Conservation (phyloP, 2,329 filamentous ascomycete species). For the Cercospora nicotianae region DNA sequence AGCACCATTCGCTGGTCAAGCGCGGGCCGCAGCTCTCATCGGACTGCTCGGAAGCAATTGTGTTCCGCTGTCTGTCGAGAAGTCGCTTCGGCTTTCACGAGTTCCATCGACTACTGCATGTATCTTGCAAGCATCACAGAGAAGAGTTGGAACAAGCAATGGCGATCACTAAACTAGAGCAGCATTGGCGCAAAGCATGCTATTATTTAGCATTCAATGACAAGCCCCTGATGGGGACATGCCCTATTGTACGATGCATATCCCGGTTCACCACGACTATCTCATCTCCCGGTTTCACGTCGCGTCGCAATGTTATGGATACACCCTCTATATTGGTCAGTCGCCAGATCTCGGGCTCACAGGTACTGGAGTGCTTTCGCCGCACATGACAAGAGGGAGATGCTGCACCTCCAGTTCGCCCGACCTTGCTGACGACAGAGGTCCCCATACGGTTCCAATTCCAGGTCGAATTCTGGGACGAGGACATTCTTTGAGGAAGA, state of each 20-base stretch:
- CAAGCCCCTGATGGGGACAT: not conserved
- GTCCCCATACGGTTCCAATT: not conserved
- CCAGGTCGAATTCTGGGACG: not conserved
- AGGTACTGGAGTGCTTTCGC: not conserved
- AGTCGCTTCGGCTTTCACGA: not conserved
- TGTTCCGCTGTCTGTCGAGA: not conserved
- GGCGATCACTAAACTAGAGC: not conserved
- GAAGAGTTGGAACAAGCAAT: not conserved
- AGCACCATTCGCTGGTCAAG: not conserved
- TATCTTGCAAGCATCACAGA: not conserved
- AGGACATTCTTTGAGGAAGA: not conserved
- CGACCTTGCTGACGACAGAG: not conserved
- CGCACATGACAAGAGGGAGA: not conserved
- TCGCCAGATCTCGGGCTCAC: not conserved
- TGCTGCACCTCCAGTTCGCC: not conserved
- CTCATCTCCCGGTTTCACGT: not conserved
- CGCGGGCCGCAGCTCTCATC: not conserved
- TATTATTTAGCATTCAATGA: not conserved
- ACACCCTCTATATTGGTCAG: not conserved
- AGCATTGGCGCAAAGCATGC: not conserved
- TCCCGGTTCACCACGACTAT: not conserved
- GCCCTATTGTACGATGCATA: not conserved
- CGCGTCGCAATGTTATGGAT: not conserved
- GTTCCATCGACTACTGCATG: not conserved
- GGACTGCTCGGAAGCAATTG: not conserved